These are phyloP conservation scores for Aspergillus ibericus DNA, from an alignment of 2,329 filamentous ascomycete species.

Conservation along the genomic window DNA sequence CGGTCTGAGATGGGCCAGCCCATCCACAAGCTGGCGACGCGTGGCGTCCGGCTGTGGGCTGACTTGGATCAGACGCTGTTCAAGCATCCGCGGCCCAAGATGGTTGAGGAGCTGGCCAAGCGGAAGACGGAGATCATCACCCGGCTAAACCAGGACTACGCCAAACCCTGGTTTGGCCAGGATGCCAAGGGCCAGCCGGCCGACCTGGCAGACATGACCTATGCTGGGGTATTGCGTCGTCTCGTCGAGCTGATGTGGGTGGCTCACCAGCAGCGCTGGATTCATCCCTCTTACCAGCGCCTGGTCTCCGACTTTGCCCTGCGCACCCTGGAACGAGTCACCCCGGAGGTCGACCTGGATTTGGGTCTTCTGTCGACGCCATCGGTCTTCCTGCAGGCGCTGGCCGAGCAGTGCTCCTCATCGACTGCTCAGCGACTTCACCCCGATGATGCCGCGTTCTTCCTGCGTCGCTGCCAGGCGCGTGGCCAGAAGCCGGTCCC, in stretches of 20 bases:
- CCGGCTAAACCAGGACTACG: not conserved
- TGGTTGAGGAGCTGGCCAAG: not conserved
- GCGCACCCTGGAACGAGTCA: not conserved
- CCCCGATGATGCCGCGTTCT: conserved; percentile 2
- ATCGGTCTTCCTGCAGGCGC: not conserved
- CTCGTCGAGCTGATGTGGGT: not conserved
- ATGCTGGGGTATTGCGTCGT: not conserved
- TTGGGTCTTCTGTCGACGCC: not conserved
- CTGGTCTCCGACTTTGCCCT: not conserved
- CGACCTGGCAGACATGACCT: not conserved
- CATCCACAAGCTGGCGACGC: not conserved
- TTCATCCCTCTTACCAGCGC: not conserved
- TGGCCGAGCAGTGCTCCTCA: not conserved
- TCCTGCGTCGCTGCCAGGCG: not conserved
- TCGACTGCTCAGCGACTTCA: not conserved
- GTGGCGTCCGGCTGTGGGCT: not conserved
- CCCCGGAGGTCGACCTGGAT: not conserved
- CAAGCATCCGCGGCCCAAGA: not conserved
- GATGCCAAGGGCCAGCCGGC: not conserved
- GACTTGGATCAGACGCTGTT: not conserved
- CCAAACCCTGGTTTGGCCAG: not conserved
- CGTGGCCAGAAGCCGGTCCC: conserved; percentile 4
- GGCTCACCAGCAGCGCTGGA: not conserved
- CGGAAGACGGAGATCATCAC: not conserved
- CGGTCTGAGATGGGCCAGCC: not conserved